phyloP scores from a whole-genome alignment of 345 rosid genomes.

The Euclidium syriacum region DNA sequence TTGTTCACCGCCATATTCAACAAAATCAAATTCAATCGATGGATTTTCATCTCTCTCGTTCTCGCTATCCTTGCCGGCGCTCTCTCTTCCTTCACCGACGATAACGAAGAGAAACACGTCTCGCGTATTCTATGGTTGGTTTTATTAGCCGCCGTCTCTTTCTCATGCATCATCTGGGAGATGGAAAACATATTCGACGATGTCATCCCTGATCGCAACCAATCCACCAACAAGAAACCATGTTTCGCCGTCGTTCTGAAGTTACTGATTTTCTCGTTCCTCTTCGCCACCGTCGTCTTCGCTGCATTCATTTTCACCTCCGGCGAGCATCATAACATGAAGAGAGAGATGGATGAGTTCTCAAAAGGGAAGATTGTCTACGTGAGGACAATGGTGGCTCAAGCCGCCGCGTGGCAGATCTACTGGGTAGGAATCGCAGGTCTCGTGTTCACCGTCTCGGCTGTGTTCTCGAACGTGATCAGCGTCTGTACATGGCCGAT shows the following conservation, averaged over 20 bases:
- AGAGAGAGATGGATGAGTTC: not conserved
- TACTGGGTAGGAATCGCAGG: slow-evolving; percentile 1
- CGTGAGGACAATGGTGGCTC: not conserved
- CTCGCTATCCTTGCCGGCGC: slow-evolving; percentile 21
- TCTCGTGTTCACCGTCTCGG: not conserved
- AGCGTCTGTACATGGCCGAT: not conserved
- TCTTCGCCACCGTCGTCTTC: not conserved
- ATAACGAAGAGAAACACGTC: not conserved
- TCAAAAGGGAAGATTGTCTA: not conserved
- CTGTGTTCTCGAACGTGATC: not conserved
- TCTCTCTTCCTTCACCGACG: slow-evolving; percentile 12
- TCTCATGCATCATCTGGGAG: not conserved
- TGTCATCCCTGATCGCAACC: not conserved
- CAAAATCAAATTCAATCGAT: not conserved
- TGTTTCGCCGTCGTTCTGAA: not conserved
- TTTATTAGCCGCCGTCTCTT: not conserved
- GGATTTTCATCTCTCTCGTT: not conserved
- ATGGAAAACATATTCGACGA: too few relatives aligned
- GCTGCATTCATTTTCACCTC: not conserved
- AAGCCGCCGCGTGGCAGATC: slow-evolving; percentile 3
- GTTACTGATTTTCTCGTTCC: not conserved
- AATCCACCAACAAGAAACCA: not conserved
- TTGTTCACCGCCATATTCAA: not conserved
- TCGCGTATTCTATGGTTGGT: not conserved
- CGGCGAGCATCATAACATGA: not conserved